A percentile compares a stretch with the other conserved stretches of the same genome.
phyloP scores from a whole-genome alignment of 139 green algal species.

The Coelastrella sp. region DNA sequence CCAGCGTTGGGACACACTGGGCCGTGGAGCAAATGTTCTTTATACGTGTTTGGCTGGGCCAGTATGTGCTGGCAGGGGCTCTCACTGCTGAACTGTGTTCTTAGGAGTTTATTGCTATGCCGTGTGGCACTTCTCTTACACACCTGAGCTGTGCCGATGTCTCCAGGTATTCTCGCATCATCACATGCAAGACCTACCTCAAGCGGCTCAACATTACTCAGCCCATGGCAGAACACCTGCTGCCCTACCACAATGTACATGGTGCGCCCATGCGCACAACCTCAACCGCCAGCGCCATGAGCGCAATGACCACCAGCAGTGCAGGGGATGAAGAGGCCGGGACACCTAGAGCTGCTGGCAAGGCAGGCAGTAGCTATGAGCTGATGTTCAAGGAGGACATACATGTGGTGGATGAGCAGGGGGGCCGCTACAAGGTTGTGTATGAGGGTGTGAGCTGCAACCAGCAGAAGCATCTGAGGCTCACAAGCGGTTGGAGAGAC shows the following conservation, averaged over 20 bases:
- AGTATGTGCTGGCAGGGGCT: too few species aligned
- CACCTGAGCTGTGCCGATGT: too few species aligned
- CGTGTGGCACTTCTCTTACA: too few species aligned
- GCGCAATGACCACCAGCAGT: neutral
- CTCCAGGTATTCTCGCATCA: slow-evolving; percentile 47
- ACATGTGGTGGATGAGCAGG: slow-evolving; percentile 40
- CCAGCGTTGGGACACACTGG: too few species aligned
- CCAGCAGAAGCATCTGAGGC: slow-evolving; percentile 61
- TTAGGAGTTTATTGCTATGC: too few species aligned
- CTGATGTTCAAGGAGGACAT: slow-evolving; percentile 58
- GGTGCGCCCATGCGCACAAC: neutral
- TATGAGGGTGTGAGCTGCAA: slow-evolving; percentile 66
- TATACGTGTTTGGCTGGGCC: too few species aligned
- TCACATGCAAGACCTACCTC: slow-evolving; percentile 58
- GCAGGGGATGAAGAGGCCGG: neutral
- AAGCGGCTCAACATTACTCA: slow-evolving; percentile 63
- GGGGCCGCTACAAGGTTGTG: slow-evolving; percentile 7
- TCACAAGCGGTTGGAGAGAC: slow-evolving; percentile 62
- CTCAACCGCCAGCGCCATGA: neutral
- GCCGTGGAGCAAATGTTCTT: too few species aligned
- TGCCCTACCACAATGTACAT: slow-evolving; percentile 42
- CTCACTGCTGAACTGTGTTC: too few species aligned
- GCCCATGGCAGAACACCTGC: slow-evolving; percentile 54
- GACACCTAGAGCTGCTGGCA: neutral
- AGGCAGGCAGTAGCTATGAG: slow-evolving; percentile 40